Evolutionary conservation across 768 basidiomycete species (phyloP).

Genomic region (Leccinellum albellum): DNA sequence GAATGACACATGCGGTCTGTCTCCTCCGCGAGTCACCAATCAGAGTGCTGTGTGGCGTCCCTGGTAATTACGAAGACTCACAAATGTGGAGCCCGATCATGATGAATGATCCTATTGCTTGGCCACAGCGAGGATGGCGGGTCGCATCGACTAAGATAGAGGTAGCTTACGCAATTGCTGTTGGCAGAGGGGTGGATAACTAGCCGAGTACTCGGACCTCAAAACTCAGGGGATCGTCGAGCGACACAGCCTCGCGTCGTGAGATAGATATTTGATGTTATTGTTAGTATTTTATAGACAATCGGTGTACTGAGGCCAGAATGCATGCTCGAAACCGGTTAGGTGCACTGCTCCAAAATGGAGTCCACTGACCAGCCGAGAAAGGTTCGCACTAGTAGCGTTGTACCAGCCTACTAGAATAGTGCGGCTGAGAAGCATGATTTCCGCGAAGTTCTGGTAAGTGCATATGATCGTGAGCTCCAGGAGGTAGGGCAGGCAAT

Average conservation of each 20-base stretch:
- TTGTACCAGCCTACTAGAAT: slow-evolving; percentile 22
- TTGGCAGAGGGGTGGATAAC: slow-evolving; percentile 5
- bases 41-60: slow-evolving; percentile 18
- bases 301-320: slow-evolving; percentile 21
- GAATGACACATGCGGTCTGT: slow-evolving; percentile 14
- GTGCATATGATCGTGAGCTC: slow-evolving; percentile 23
- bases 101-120: slow-evolving; percentile 16
- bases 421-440: slow-evolving; percentile 23
- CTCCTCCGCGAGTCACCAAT: slow-evolving; percentile 23
- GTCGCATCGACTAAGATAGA: slow-evolving; percentile 13
- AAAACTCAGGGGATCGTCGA: slow-evolving; percentile 14
- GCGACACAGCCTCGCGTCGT: slow-evolving; percentile 10
- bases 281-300: slow-evolving; percentile 11
- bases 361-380: slow-evolving; percentile 12
- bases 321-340: slow-evolving; percentile 20
- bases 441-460: slow-evolving; percentile 2
- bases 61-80: slow-evolving; percentile 23
- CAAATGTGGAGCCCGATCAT: slow-evolving; percentile 20
- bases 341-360: slow-evolving; percentile 11
- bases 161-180: slow-evolving; percentile 15
- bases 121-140: slow-evolving; percentile 10
- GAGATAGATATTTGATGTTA: slow-evolving; percentile 20
- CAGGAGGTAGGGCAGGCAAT: not conserved
- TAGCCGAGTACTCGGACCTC: slow-evolving; percentile 4
- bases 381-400: slow-evolving; percentile 21